Evolutionary conservation across 2,329 filamentous ascomycete genomes (phyloP).

Genomic region (Geosmithia putterillii): DNA sequence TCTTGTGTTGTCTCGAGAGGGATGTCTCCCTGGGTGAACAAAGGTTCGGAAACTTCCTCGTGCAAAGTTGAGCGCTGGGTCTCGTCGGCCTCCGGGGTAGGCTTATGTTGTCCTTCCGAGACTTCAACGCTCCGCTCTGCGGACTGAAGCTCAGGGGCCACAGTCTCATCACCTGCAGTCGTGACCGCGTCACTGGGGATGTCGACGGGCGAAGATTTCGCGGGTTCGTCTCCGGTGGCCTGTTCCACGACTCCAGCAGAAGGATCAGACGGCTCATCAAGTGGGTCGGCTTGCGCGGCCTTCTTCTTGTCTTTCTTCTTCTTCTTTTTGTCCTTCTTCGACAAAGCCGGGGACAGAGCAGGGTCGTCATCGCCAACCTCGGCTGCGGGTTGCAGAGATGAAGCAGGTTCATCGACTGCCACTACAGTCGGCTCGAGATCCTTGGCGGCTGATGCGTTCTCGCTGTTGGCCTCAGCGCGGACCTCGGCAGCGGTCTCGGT

Average conservation of each 20-base stretch:
- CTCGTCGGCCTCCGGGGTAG: not conserved
- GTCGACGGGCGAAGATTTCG: not conserved
- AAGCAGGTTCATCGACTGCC: not conserved
- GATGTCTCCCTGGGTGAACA: slow-evolving; percentile 17
- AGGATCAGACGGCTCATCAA: slow-evolving; percentile 10
- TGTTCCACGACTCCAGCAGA: slow-evolving; percentile 2
- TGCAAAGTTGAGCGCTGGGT: slow-evolving; percentile 5
- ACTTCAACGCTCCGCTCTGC: not conserved
- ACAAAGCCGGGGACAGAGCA: not conserved
- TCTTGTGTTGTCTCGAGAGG: slow-evolving; percentile 12
- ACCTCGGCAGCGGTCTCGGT: not conserved
- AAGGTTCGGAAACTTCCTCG: slow-evolving; percentile 14
- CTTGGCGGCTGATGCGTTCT: not conserved
- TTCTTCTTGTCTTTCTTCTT: slow-evolving; percentile 7
- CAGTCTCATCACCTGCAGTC: not conserved
- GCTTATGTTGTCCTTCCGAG: slow-evolving; percentile 2
- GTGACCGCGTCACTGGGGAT: not conserved
- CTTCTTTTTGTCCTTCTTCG: slow-evolving; percentile 7
- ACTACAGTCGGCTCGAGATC: not conserved
- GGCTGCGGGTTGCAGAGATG: not conserved
- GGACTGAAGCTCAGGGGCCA: not conserved
- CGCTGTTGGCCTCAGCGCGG: not conserved
- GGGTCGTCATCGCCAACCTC: slow-evolving; percentile 1
- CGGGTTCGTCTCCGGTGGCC: not conserved
- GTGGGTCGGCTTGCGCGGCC: not conserved